A percentile compares a stretch with the other conserved stretches of the same genome.
These are phyloP conservation scores for Aphanomyces cochlioides DNA, from an alignment of 352 stramenopile genomes.

Conservation along the genomic window DNA sequence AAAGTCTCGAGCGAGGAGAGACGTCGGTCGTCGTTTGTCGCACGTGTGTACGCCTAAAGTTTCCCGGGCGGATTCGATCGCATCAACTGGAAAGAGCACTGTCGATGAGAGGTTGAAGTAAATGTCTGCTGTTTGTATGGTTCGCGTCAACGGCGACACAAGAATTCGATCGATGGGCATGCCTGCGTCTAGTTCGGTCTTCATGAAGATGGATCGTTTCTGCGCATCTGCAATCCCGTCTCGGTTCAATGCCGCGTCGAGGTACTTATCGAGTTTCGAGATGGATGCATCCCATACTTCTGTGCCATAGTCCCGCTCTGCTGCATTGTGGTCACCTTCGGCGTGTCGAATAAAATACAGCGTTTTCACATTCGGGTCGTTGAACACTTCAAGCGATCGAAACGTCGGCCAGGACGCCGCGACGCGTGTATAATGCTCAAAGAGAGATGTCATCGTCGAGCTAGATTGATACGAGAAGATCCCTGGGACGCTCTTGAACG, in stretches of 20 bases:
- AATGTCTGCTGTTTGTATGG: slow-evolving; percentile 55
- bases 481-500: slow-evolving; percentile 12
- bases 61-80: slow-evolving; percentile 56
- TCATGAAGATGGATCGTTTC: slow-evolving; percentile 13
- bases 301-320: slow-evolving; percentile 47
- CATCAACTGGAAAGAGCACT: slow-evolving; percentile 39
- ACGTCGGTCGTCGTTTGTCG: slow-evolving; percentile 48
- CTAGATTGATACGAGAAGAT: background rate
- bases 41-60: slow-evolving; percentile 64
- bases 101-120: slow-evolving; percentile 27
- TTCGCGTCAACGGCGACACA: slow-evolving; percentile 65
- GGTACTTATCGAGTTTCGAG: slow-evolving; percentile 49
- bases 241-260: slow-evolving; percentile 59
- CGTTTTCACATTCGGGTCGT: slow-evolving; percentile 46
- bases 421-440: slow-evolving; percentile 18
- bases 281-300: slow-evolving; percentile 56
- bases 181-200: slow-evolving; percentile 34
- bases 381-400: background rate
- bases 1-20: slow-evolving; percentile 42
- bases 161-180: slow-evolving; percentile 55
- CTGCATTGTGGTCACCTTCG: slow-evolving; percentile 65
- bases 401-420: slow-evolving; percentile 16
- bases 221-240: slow-evolving; percentile 52
- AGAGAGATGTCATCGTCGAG: background rate
- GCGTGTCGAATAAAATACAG: slow-evolving; percentile 73